A percentile compares a stretch with the other conserved stretches of the same genome.
Conservation (phyloP, 371 early-diverging fungal genomes). For the Haplosporangium sp. region DNA sequence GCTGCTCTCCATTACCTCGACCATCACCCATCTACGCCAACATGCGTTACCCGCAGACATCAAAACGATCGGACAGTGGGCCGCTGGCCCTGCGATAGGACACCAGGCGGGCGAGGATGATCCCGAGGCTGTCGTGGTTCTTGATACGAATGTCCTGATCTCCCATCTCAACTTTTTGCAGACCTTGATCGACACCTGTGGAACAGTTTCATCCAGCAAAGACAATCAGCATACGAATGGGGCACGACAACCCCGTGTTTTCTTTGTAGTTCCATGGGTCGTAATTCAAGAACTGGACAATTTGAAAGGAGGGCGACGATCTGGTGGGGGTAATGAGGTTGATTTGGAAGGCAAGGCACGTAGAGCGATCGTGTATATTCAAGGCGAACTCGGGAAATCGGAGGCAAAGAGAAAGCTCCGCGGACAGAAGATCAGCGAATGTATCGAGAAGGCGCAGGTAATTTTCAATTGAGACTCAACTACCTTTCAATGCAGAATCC, state of each 20-base stretch:
- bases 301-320: slow-evolving; percentile 20
- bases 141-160: slow-evolving; percentile 56
- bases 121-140: slow-evolving; percentile 37
- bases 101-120: background rate
- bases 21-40: slow-evolving; percentile 37
- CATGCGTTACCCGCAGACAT: slow-evolving; percentile 12
- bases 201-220: background rate
- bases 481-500: no score
- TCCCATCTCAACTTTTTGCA: slow-evolving; percentile 55
- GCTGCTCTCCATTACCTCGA: slow-evolving; percentile 33
- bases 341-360: slow-evolving; percentile 37
- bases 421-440: slow-evolving; percentile 53
- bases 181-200: slow-evolving; percentile 32
- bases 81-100: slow-evolving; percentile 11
- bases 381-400: slow-evolving; percentile 36
- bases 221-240: no score
- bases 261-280: slow-evolving; percentile 56
- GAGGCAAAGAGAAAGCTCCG: slow-evolving; percentile 22
- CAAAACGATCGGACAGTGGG: slow-evolving; percentile 17
- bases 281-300: slow-evolving; percentile 57
- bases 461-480: background rate
- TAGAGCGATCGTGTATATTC: slow-evolving; percentile 46
- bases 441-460: slow-evolving; percentile 36
- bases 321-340: slow-evolving; percentile 19
- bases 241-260: slow-evolving; percentile 7